Conservation (phyloP, 2,329 filamentous ascomycete species). For the Epichloe scottii region DNA sequence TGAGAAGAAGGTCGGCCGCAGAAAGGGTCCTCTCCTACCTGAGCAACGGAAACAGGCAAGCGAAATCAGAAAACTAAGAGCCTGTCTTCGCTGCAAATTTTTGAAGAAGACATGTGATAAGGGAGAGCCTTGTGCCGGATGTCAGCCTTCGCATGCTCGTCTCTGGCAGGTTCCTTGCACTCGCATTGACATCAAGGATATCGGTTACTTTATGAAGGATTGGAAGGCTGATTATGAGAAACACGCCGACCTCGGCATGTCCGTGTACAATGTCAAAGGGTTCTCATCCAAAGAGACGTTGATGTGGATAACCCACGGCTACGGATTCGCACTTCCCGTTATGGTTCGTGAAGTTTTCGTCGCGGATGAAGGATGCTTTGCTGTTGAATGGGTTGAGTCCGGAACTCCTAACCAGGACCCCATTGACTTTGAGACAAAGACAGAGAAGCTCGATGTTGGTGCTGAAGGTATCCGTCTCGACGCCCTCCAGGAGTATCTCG, state of each 20-base stretch:
- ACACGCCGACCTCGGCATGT: conserved; percentile 75
- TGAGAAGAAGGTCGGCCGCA: conserved; percentile 87
- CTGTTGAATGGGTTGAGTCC: conserved; percentile 86
- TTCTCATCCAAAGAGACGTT: conserved; percentile 53
- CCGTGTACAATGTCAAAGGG: conserved; percentile 90
- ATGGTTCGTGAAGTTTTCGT: conserved; percentile 91
- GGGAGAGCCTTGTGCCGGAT: conserved; percentile 89
- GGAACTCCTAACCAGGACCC: conserved; percentile 55
- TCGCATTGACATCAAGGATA: conserved; percentile 96
- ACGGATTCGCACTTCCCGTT: conserved; percentile 84
- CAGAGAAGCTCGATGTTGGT: conserved; percentile 78
- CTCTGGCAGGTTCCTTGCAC: conserved; percentile 98
- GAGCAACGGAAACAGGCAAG: conserved; percentile 95
- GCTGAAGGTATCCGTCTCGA: conserved; percentile 74
- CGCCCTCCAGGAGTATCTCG: conserved; percentile 80
- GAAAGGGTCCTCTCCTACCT: conserved; percentile 78
- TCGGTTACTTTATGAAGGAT: conserved; percentile 97
- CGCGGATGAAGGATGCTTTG: conserved; percentile 82
- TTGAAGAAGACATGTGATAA: conserved; percentile 99
- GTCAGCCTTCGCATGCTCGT: conserved; percentile 87
- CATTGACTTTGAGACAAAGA: conserved; percentile 73
- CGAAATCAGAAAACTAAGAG: conserved; percentile 88
- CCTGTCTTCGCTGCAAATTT: conserved; percentile 93
- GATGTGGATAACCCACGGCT: conserved; percentile 93
- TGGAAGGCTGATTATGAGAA: conserved; percentile 96